Conservation (phyloP, 2,329 filamentous ascomycete genomes). For the Epichloe sp. region DNA sequence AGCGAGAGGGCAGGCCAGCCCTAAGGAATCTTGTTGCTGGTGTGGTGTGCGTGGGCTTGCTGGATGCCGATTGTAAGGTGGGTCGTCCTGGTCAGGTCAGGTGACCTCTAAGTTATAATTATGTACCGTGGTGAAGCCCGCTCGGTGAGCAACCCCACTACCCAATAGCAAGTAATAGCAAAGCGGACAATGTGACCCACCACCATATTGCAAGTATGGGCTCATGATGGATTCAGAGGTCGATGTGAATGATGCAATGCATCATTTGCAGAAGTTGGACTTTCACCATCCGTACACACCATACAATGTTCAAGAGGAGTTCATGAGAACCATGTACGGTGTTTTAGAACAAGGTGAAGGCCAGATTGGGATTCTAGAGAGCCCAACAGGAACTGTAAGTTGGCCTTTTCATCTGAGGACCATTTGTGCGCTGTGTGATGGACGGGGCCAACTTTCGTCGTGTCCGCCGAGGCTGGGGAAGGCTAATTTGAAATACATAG, state of each 20-base stretch:
- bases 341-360: slow-evolving; percentile 58
- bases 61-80: slow-evolving; percentile 1
- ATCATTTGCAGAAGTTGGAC: slow-evolving; percentile 28
- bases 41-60: not conserved
- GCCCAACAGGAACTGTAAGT: slow-evolving; percentile 66
- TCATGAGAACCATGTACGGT: slow-evolving; percentile 73
- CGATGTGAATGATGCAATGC: slow-evolving; percentile 9
- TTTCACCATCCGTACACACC: slow-evolving; percentile 84
- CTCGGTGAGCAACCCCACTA: not conserved
- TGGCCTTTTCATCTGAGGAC: not conserved
- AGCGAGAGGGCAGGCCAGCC: slow-evolving; percentile 29
- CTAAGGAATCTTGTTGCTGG: slow-evolving; percentile 16
- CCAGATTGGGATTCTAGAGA: slow-evolving; percentile 80
- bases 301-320: slow-evolving; percentile 75
- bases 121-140: slow-evolving; percentile 9
- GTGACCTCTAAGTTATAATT: slow-evolving; percentile 16
- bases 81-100: slow-evolving; percentile 11
- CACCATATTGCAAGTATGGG: not conserved
- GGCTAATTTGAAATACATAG: slow-evolving; percentile 19
- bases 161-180: not conserved
- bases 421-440: not conserved
- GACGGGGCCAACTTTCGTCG: not conserved
- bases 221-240: slow-evolving; percentile 5
- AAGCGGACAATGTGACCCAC: not conserved
- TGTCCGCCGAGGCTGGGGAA: no score